Evolutionary conservation across 208 protist genomes (phyloP).

Genomic region (Crithidia expoeki): DNA sequence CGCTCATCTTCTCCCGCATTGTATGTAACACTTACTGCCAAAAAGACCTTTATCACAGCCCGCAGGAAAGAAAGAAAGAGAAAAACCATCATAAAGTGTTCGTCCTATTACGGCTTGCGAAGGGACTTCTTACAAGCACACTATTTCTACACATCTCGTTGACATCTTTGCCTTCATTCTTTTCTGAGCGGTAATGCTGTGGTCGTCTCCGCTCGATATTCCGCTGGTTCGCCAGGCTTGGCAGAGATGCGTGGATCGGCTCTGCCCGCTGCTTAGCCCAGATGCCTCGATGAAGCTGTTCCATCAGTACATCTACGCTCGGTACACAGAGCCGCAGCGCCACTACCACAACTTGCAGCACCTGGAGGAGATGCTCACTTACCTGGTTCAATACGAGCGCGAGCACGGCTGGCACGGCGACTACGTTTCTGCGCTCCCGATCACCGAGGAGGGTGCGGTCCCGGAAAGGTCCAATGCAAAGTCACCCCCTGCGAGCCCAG

Average conservation of each 20-base stretch:
- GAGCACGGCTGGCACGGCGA: constrained; percentile 22
- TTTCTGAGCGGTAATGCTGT: neutral
- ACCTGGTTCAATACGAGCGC: constrained; percentile 31
- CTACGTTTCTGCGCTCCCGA: constrained; percentile 14
- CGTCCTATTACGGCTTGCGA: too few species aligned
- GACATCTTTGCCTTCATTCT: neutral
- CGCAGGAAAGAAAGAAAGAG: neutral
- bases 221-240: constrained; percentile 33
- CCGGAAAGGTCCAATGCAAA: neutral
- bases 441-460: neutral
- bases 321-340: constrained; percentile 68
- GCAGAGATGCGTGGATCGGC: constrained; percentile 26
- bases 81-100: neutral
- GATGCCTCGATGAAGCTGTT: constrained; percentile 4
- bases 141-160: too few species aligned
- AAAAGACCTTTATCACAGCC: too few species aligned
- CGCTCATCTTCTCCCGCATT: too few species aligned
- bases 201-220: neutral
- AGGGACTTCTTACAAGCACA: too few species aligned
- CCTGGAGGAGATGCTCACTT: constrained; percentile 57
- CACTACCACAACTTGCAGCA: constrained; percentile 80
- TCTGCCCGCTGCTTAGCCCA: constrained; percentile 20
- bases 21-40: too few species aligned
- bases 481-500: neutral
- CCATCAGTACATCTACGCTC: constrained; percentile 23